Conservation (phyloP, 2,329 filamentous ascomycete genomes). For the Pleomassaria siparia region DNA sequence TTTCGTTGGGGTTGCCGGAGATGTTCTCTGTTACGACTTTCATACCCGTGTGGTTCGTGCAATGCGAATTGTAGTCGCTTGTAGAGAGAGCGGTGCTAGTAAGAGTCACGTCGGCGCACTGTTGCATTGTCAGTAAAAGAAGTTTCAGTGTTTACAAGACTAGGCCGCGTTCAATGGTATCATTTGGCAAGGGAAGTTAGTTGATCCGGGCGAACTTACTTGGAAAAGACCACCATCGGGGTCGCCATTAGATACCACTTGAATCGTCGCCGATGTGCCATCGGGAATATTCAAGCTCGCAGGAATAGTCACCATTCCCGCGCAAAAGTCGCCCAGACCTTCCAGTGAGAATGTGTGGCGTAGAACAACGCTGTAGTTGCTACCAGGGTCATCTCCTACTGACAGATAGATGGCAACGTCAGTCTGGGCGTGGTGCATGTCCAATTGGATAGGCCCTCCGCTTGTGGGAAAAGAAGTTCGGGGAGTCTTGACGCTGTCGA, state of each 20-base stretch:
- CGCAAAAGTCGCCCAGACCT: conserved; percentile 66
- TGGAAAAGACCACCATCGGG: conserved; percentile 66
- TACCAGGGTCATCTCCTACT: conserved; percentile 54
- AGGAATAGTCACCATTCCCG: conserved; percentile 61
- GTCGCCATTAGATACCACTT: conserved; percentile 67
- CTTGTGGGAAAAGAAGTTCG: conserved; percentile 54
- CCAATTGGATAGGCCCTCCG: conserved; percentile 55
- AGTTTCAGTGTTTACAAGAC: no score
- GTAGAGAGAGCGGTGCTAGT: conserved; percentile 53
- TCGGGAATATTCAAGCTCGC: conserved; percentile 54
- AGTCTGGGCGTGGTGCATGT: conserved; percentile 55
- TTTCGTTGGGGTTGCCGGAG: conserved; percentile 51
- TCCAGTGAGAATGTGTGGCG: conserved; percentile 62
- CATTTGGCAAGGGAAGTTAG: no score
- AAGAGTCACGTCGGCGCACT: conserved; percentile 77
- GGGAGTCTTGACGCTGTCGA: conserved; percentile 45
- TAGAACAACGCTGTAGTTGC: conserved; percentile 70
- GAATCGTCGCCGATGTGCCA: conserved; percentile 66
- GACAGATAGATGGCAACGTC: conserved; percentile 57
- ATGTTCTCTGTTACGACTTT: conserved; percentile 45
- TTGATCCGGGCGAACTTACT: conserved; percentile 43
- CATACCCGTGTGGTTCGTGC: conserved; percentile 62
- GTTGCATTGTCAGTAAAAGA: conserved; percentile 9
- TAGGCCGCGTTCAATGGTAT: no score
- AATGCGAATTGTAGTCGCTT: conserved; percentile 50